phyloP scores from a whole-genome alignment of 2,329 filamentous ascomycete species.

The Claviceps digitariae region DNA sequence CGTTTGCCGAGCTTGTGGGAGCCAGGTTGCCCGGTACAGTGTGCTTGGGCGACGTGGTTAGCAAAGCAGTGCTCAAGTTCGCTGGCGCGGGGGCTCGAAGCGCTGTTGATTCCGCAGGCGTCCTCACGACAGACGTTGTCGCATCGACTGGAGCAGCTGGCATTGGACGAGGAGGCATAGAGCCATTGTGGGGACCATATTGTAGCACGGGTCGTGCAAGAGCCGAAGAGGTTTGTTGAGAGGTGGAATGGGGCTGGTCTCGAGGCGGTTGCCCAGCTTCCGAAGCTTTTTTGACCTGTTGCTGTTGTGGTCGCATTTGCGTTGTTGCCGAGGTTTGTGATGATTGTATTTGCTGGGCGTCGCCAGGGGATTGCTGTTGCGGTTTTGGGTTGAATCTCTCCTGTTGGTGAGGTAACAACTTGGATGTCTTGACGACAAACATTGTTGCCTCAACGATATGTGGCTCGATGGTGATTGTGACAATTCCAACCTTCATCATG shows the following conservation, averaged over 20 bases:
- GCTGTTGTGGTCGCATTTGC: conserved; percentile 12
- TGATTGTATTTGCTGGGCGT: conserved; percentile 8
- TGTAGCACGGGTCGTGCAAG: conserved; percentile 43
- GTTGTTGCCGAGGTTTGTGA: background rate
- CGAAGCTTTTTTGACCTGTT: background rate
- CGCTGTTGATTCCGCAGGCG: conserved; percentile 10
- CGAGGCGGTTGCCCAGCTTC: background rate
- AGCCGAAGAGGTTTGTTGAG: conserved; percentile 3
- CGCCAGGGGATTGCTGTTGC: conserved; percentile 7
- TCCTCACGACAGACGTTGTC: conserved; percentile 12
- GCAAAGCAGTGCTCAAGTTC: background rate
- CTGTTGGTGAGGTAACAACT: conserved; percentile 26
- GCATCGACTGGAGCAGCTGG: conserved; percentile 10
- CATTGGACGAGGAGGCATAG: conserved; percentile 40
- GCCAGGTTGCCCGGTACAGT: background rate
- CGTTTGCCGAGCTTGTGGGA: background rate
- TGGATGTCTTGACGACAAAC: conserved; percentile 56
- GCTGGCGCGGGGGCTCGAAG: conserved; percentile 5
- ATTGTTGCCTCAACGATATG: conserved; percentile 67
- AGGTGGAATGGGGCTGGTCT: background rate
- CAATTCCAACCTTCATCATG: conserved; percentile 60
- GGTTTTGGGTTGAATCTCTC: conserved; percentile 8
- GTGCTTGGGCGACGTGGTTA: background rate
- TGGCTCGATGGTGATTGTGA: conserved; percentile 65
- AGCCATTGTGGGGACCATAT: conserved; percentile 50